Base-by-base conservation (phyloP, 306 rosid species). In the Luffa aegyptiaca region DNA sequence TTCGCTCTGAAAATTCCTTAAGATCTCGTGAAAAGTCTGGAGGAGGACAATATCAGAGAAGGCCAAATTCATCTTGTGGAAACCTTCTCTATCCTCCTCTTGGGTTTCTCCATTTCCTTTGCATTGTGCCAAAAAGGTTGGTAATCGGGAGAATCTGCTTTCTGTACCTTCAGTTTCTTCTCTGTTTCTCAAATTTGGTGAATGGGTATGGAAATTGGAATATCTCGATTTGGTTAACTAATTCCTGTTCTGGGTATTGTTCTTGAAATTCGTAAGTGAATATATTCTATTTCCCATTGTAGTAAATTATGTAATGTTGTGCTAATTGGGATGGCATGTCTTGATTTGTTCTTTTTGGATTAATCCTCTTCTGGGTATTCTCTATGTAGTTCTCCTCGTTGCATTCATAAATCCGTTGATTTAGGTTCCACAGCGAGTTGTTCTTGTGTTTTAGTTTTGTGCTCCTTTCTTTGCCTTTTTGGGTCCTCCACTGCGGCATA, bases 101-200 rank as follows among this genome's bases (percentile, higher is more conserved):
- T 14, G 58, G 58, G 77, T 48, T 72, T 48, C 77, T 72, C 77
- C 58, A 48, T 14, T 56, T 48, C 20, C 35, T 3, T 26, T 48
- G 77, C 77, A 72, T 72, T 72, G 13, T 46, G 12, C 42, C 21
- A 7, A 48, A 72, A 48, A 72, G 77, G 77, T 72, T 71, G 21
- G 56, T 71, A 42, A n/a, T 42, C 18, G 51, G 5, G 18, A 16
- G 13, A 42, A 6, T 41, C 52, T 68, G 6, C 6, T 48, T 41
- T 41, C 21, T 0, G 31, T 17, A 65, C 26, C 73, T 66, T 18
- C 74, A 64, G 37, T 64, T 64, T 68, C 33, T 39, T 16, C 18
- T 31, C 17, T 61, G 2, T 61, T 58, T 57, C 62, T 57, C 8
- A 57, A 57, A 2, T 64, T 17, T 9, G 10, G 26, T 39, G 1